Conservation (phyloP, 2,329 filamentous ascomycete genomes). For the Verticillium zaregamsianum region DNA sequence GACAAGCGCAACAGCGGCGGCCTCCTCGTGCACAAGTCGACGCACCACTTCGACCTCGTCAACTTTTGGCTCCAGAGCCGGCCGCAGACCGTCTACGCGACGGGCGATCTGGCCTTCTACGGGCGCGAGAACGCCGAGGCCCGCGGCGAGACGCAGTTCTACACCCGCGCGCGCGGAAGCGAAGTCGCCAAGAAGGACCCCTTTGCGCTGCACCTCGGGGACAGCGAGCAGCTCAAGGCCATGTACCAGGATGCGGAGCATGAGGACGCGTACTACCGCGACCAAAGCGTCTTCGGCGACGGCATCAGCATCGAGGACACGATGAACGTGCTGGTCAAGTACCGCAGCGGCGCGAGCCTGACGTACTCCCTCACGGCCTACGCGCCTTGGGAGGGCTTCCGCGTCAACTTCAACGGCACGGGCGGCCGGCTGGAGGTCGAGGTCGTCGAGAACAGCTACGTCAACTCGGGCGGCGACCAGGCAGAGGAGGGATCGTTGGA, state of each 20-base stretch:
- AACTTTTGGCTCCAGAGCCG: conserved; percentile 43
- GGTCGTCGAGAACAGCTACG: conserved; percentile 59
- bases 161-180: conserved; percentile 45
- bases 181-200: conserved; percentile 48
- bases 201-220: conserved; percentile 53
- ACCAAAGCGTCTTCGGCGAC: conserved; percentile 59
- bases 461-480: conserved; percentile 57
- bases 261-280: conserved; percentile 57
- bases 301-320: conserved; percentile 63
- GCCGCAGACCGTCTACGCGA: conserved; percentile 38
- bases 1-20: conserved; percentile 44
- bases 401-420: conserved; percentile 54
- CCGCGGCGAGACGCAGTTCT: conserved; percentile 43
- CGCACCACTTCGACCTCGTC: conserved; percentile 48
- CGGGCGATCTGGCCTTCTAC: conserved; percentile 44
- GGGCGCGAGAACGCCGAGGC: conserved; percentile 44
- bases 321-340: conserved; percentile 56
- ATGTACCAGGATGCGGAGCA: conserved; percentile 61
- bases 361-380: conserved; percentile 59
- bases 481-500: conserved; percentile 49
- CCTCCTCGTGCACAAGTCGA: conserved; percentile 45
- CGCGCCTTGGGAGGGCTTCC: conserved; percentile 59
- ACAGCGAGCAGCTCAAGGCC: conserved; percentile 48
- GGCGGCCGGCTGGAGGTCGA: conserved; percentile 56
- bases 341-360: conserved; percentile 51